A percentile compares a stretch with the other conserved stretches of the same genome.
phyloP scores from a whole-genome alignment of 108 stramenopile species.

The Cyclostephanos invisitatus region DNA sequence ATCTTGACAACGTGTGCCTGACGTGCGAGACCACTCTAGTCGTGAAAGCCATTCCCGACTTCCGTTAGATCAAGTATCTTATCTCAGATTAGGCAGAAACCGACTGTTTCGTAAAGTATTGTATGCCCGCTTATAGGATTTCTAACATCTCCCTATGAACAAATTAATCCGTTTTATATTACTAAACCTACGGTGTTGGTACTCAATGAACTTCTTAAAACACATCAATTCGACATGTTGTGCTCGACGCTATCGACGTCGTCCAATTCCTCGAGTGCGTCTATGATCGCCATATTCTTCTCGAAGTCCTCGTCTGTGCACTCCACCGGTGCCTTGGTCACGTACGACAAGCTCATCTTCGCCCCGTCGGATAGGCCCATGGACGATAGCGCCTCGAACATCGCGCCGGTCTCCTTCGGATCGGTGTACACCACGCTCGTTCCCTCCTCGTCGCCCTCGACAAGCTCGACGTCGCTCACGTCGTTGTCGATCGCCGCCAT shows the following conservation, averaged over 20 bases:
- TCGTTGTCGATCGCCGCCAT: slow-evolving; percentile 85
- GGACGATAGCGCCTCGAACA: slow-evolving; percentile 69
- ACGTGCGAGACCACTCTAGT: too few species aligned
- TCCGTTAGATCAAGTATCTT: too few species aligned
- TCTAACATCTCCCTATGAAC: not conserved
- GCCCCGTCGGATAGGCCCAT: slow-evolving; percentile 61
- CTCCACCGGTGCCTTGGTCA: slow-evolving; percentile 89
- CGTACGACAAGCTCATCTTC: slow-evolving; percentile 70
- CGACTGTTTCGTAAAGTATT: too few species aligned
- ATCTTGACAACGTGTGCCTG: too few species aligned
- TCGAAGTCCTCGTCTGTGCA: slow-evolving; percentile 92
- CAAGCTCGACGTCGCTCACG: slow-evolving; percentile 78
- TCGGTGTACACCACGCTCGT: slow-evolving; percentile 77
- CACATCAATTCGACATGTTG: slow-evolving; percentile 88
- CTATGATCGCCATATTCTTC: slow-evolving; percentile 91
- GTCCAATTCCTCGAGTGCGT: slow-evolving; percentile 92
- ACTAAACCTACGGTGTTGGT: too few species aligned
- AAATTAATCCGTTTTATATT: not conserved
- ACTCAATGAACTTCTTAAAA: too few species aligned
- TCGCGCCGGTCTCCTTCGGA: slow-evolving; percentile 71
- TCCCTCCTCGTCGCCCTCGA: slow-evolving; percentile 67
- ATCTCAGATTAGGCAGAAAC: too few species aligned
- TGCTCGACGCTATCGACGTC: slow-evolving; percentile 97
- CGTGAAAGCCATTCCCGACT: too few species aligned
- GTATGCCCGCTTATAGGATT: not conserved